Conservation (phyloP, 2,329 filamentous ascomycete genomes). For the Aureobasidium sp. region DNA sequence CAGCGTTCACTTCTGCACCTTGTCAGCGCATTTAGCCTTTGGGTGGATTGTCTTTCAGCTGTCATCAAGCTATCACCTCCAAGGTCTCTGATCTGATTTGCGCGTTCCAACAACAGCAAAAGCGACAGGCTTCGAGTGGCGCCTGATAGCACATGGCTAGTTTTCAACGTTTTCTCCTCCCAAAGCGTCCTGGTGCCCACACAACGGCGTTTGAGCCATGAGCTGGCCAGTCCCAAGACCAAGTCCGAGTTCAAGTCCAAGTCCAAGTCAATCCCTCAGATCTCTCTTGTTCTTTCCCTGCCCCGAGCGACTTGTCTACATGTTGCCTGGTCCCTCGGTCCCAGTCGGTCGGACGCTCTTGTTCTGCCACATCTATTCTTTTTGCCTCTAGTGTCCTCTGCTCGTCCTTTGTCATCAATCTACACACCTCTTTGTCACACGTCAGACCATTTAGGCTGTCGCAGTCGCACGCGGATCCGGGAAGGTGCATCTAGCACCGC, state of each 20-base stretch:
- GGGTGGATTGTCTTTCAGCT: not conserved
- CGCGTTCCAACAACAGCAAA: slow-evolving; percentile 5
- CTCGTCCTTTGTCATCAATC: slow-evolving; percentile 1
- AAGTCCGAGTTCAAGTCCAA: not conserved
- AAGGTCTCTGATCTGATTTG: not conserved
- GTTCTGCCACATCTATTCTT: not conserved
- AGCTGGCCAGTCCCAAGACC: not conserved
- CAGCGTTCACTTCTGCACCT: not conserved
- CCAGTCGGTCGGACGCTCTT: not conserved
- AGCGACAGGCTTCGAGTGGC: slow-evolving; percentile 5
- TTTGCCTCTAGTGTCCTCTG: not conserved
- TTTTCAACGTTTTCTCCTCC: slow-evolving; percentile 9
- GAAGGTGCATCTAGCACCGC: slow-evolving; percentile 6
- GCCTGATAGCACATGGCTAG: slow-evolving; percentile 7
- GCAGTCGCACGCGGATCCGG: not conserved
- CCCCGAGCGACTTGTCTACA: not conserved
- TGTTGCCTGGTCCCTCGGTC: not conserved
- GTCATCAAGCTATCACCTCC: not conserved
- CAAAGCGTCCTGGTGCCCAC: slow-evolving; percentile 6
- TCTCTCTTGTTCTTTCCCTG: not conserved
- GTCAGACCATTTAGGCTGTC: not conserved
- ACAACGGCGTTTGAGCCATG: slow-evolving; percentile 9
- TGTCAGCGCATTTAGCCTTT: not conserved
- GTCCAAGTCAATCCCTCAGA: not conserved
- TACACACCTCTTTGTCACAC: slow-evolving; percentile 5